Evolutionary conservation across 2,329 filamentous ascomycete genomes (phyloP).

Genomic region (Xylaria sp.): DNA sequence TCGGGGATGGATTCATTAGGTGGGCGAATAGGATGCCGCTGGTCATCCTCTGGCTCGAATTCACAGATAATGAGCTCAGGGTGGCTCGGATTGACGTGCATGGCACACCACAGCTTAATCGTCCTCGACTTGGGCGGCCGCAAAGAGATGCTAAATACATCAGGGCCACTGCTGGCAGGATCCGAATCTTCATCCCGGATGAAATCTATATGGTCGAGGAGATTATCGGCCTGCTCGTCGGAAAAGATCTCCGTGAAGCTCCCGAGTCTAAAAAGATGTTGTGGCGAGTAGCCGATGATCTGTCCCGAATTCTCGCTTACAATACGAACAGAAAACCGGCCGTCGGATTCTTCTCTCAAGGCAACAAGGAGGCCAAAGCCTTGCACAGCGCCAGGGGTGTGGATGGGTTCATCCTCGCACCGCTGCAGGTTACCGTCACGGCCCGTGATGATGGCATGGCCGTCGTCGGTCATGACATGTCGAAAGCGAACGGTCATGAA

Average conservation of each 20-base stretch:
- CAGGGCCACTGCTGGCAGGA: slow-evolving; percentile 78
- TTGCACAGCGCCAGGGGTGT: slow-evolving; percentile 84
- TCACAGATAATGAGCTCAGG: slow-evolving; percentile 84
- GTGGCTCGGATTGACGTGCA: slow-evolving; percentile 78
- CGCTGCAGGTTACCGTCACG: slow-evolving; percentile 77
- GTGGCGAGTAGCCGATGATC: slow-evolving; percentile 81
- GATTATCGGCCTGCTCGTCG: slow-evolving; percentile 84
- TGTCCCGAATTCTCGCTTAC: slow-evolving; percentile 83
- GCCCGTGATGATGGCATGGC: slow-evolving; percentile 85
- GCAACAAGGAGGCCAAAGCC: slow-evolving; percentile 82
- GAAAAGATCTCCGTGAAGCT: slow-evolving; percentile 87
- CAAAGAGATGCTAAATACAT: slow-evolving; percentile 84
- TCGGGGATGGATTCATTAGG: slow-evolving; percentile 68
- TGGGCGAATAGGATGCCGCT: slow-evolving; percentile 73
- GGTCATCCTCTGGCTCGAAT: slow-evolving; percentile 86
- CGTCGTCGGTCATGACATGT: slow-evolving; percentile 79
- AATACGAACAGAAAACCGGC: slow-evolving; percentile 75
- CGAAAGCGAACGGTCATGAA: slow-evolving; percentile 80
- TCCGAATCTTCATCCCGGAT: slow-evolving; percentile 85
- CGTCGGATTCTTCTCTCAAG: slow-evolving; percentile 75
- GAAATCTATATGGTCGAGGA: slow-evolving; percentile 89
- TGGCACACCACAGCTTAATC: slow-evolving; percentile 86
- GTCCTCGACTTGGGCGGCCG: slow-evolving; percentile 65
- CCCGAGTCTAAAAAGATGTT: slow-evolving; percentile 76
- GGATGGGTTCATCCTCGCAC: slow-evolving; percentile 92